Base-by-base conservation (phyloP, 1,139 yeast genomes). In the Hansenula lynferdii region DNA sequence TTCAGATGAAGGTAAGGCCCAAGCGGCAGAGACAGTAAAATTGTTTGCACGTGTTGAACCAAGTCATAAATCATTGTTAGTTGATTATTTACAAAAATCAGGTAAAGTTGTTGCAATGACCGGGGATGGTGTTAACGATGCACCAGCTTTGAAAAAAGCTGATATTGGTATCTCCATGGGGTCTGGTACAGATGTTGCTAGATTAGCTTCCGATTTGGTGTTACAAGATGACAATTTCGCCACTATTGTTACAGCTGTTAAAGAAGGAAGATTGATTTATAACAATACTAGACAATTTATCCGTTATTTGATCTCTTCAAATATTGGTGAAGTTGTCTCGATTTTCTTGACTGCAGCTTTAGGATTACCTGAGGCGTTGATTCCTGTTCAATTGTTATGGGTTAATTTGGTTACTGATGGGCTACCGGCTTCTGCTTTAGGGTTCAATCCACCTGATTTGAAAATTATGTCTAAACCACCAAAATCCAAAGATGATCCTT, bases 391-490 rank as follows among this genome's bases (percentile, higher is more conserved):
- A 62, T 83, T 82, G 14, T 67, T 84, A 46, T 84, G 90, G 90
- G 78, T 83, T 53, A 75, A 83, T 53, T 84, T 84, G 58, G 79
- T 82, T 32, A 83, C 92, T 8, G 80, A 87, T 22, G 80, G 89
- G 43, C 79, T 83, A 65, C 94, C 92, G 32, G 92, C 92, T 25
- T 82, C 84, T 82, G 92, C 90, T 3, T 72, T 84, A 41, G 90
- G 90, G 41, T 75, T 80, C 49, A 89, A 83, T 4, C 67, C 72
- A 36, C 78, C 79, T 28, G 89, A 80, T 55, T 17, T 56, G 57
- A 35, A 53, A 50, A 68, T 82, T 36, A 77, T 84, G 75, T 71
- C 72, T 16, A 65, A 69, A 42, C 82, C 85, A 11, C 92, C 92
- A 28, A 72, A 69, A 42, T 71, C 72, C 2, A 53, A 56, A 26